These are phyloP conservation scores for Phytophthora vignae DNA, from an alignment of 352 stramenopile species.

Conservation along the genomic window DNA sequence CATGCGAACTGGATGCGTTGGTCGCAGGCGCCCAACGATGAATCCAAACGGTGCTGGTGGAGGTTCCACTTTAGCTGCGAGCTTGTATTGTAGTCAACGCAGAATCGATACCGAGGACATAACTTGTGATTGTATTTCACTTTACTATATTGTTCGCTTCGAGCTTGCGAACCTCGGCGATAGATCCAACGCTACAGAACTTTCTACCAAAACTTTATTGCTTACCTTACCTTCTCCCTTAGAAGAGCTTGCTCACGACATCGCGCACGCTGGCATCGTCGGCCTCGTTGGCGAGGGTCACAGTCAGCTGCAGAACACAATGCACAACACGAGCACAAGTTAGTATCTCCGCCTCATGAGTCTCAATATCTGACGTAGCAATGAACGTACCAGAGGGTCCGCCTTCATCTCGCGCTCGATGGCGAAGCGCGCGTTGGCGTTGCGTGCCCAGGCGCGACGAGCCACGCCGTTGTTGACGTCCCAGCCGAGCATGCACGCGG, in stretches of 20 bases:
- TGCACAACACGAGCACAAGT: conserved; percentile 13
- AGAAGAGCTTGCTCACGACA: conserved; percentile 56
- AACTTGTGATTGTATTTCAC: too few species aligned
- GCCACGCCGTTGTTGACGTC: conserved; percentile 92
- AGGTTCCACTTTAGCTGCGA: too few species aligned
- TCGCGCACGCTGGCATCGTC: conserved; percentile 55
- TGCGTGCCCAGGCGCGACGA: conserved; percentile 82
- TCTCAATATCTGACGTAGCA: neutral
- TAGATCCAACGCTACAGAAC: too few species aligned
- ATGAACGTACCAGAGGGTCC: conserved; percentile 65
- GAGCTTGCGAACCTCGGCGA: conserved; percentile 12
- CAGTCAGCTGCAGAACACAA: conserved; percentile 49
- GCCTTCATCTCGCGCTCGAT: conserved; percentile 87
- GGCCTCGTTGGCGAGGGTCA: conserved; percentile 61
- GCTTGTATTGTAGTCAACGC: too few species aligned
- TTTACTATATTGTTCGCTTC: conserved; percentile 15
- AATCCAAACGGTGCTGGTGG: too few species aligned
- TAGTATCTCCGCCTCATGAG: conserved; percentile 6
- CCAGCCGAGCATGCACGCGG: conserved; percentile 84
- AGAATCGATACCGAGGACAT: conserved; percentile 15
- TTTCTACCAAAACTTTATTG: conserved; percentile 26
- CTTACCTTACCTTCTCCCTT: conserved; percentile 1
- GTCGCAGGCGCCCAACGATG: too few species aligned
- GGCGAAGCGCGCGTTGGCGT: conserved; percentile 85
- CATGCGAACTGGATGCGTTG: neutral